A percentile compares a stretch with the other conserved stretches of the same genome.
Evolutionary conservation across 164 flowering plant genomes (phyloP).

Genomic region (Platanus orientalis): DNA sequence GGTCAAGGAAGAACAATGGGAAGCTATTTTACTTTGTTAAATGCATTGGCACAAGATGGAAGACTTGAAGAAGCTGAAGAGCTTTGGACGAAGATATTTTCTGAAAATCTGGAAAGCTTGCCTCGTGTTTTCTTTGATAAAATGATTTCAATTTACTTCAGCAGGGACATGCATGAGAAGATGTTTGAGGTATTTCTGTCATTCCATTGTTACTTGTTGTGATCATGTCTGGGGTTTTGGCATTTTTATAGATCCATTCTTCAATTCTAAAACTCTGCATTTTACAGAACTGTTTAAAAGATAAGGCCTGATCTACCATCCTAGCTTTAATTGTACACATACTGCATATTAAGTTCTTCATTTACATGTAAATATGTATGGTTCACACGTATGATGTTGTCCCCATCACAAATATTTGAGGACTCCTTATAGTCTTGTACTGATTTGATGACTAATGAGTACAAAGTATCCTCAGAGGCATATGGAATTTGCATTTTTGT

Average conservation of each 20-base stretch:
- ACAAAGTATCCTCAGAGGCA: background rate
- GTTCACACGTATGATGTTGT: no score
- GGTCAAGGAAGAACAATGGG: constrained; percentile 98
- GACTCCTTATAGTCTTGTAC: background rate
- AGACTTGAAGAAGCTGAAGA: constrained; percentile 91
- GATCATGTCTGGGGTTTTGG: background rate
- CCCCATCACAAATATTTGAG: no score
- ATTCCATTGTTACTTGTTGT: background rate
- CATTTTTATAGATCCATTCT: background rate
- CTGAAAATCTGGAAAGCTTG: constrained; percentile 58
- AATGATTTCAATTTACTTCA: constrained; percentile 75
- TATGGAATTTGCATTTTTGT: background rate
- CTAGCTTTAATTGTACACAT: no score
- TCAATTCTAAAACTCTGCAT: background rate
- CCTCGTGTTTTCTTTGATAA: constrained; percentile 78
- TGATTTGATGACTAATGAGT: background rate
- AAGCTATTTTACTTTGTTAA: constrained; percentile 60
- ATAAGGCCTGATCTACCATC: no score
- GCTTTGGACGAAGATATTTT: constrained; percentile 64
- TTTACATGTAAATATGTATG: no score
- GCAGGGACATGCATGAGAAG: constrained; percentile 66
- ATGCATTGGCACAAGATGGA: constrained; percentile 80
- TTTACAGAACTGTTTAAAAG: background rate
- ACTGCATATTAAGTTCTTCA: no score
- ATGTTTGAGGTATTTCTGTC: constrained; percentile 73